Evolutionary conservation across 78 protist genomes (phyloP).

Genomic region (Planoprotostelium fungivorum): DNA sequence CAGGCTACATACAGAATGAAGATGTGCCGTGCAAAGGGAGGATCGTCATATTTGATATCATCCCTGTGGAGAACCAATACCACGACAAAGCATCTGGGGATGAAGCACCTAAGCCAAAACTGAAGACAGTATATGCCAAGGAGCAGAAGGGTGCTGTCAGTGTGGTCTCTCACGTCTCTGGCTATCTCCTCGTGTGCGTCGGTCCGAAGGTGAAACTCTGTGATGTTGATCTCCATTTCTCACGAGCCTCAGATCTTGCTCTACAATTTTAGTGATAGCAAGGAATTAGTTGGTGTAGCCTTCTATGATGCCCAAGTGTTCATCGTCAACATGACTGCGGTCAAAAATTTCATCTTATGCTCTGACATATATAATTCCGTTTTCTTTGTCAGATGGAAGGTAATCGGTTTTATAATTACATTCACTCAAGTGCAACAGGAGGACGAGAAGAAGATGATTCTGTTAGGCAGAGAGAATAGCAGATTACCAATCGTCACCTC

Average conservation of each 20-base stretch:
- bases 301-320: constrained; percentile 64
- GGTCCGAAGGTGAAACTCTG: constrained; percentile 47
- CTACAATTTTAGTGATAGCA: neutral
- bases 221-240: neutral
- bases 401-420: neutral
- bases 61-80: constrained; percentile 24
- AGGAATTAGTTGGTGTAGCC: constrained; percentile 26
- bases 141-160: constrained; percentile 64
- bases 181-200: constrained; percentile 47
- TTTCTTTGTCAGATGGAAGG: constrained; percentile 48
- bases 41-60: constrained; percentile 46
- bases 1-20: constrained; percentile 49
- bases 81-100: constrained; percentile 13
- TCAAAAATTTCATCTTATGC: constrained; percentile 39
- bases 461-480: constrained; percentile 45
- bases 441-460: constrained; percentile 15
- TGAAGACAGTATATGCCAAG: constrained; percentile 24
- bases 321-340: constrained; percentile 24
- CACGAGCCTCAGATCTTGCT: neutral
- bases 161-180: constrained; percentile 21
- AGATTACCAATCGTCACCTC: constrained; percentile 11
- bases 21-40: constrained; percentile 57
- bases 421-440: neutral
- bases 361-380: constrained; percentile 58
- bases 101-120: constrained; percentile 6